Evolutionary conservation across 257 asterid species (phyloP).

Genomic region (Penstemon newberryi): DNA sequence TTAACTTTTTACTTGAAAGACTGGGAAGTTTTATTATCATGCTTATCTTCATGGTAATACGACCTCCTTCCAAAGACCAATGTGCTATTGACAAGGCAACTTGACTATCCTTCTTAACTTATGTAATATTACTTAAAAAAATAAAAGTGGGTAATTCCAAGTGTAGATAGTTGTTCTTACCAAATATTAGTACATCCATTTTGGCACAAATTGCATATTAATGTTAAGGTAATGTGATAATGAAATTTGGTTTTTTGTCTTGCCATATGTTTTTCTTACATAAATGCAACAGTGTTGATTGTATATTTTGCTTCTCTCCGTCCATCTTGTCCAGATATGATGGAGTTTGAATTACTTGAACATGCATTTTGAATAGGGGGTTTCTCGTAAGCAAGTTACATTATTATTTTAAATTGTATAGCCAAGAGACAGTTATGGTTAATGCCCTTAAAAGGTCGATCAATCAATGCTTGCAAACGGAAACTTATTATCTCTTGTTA

Average conservation of each 20-base stretch:
- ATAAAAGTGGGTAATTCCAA: not conserved
- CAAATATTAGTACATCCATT: not conserved
- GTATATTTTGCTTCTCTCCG: not conserved
- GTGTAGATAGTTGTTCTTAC: not conserved
- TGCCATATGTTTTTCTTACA: conserved; percentile 1
- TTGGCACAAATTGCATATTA: not conserved
- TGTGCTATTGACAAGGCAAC: conserved; percentile 2
- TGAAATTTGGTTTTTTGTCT: not conserved
- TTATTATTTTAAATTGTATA: conserved; percentile 12
- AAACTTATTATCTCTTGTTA: conserved; percentile 1
- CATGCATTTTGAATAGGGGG: not conserved
- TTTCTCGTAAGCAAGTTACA: conserved; percentile 17
- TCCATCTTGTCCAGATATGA: conserved; percentile 8
- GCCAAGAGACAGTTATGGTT: not conserved
- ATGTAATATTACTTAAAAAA: not conserved
- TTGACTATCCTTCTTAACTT: not conserved
- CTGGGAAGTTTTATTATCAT: conserved; percentile 8
- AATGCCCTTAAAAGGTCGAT: conserved; percentile 25
- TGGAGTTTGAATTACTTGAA: conserved; percentile 23
- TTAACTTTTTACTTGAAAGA: conserved; percentile 16
- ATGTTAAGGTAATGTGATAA: conserved; percentile 12
- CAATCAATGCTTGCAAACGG: not conserved
- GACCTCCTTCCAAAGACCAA: conserved; percentile 8
- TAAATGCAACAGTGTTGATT: not conserved
- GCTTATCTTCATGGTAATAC: conserved; percentile 3